These are phyloP conservation scores for Tremella fuciformis DNA, from an alignment of 768 basidiomycete species.

Conservation along the genomic window DNA sequence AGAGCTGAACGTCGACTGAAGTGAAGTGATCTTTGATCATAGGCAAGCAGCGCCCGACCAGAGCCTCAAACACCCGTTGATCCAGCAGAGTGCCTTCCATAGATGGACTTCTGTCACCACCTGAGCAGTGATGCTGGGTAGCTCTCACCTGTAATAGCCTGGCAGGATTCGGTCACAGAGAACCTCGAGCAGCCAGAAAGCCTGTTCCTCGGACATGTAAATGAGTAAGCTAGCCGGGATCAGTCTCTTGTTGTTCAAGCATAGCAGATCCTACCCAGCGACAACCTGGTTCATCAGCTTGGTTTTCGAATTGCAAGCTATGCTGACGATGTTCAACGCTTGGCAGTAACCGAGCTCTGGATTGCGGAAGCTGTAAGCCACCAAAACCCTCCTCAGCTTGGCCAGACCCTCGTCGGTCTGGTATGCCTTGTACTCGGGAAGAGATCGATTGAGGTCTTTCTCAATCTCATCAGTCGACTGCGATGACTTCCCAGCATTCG, in stretches of 20 bases:
- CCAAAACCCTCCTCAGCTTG: slow-evolving; percentile 80
- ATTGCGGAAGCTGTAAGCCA: slow-evolving; percentile 93
- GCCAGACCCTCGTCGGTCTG: slow-evolving; percentile 82
- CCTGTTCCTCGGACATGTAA: slow-evolving; percentile 98
- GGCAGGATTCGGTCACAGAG: slow-evolving; percentile 91
- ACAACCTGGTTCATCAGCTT: slow-evolving; percentile 53
- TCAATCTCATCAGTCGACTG: slow-evolving; percentile 97
- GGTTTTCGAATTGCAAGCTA: not conserved
- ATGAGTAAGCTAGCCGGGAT: slow-evolving; percentile 39
- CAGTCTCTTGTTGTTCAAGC: not conserved
- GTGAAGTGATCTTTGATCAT: slow-evolving; percentile 92
- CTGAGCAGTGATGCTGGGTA: not conserved
- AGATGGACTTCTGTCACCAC: slow-evolving; percentile 63
- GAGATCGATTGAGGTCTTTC: slow-evolving; percentile 91
- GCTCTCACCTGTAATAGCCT: slow-evolving; percentile 86
- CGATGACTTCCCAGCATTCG: slow-evolving; percentile 72
- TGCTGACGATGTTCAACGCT: slow-evolving; percentile 92
- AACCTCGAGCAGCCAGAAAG: slow-evolving; percentile 94
- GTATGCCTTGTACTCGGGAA: slow-evolving; percentile 96
- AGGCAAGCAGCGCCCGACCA: slow-evolving; percentile 82
- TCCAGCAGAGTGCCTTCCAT: slow-evolving; percentile 99
- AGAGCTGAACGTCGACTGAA: slow-evolving; percentile 88
- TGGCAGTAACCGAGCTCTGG: slow-evolving; percentile 75
- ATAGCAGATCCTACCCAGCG: slow-evolving; percentile 56
- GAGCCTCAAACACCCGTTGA: slow-evolving; percentile 92